Percentiles rank a stretch among this genome's conserved stretches.
phyloP scores from a whole-genome alignment of 352 stramenopile species.

The Globisporangium polare region DNA sequence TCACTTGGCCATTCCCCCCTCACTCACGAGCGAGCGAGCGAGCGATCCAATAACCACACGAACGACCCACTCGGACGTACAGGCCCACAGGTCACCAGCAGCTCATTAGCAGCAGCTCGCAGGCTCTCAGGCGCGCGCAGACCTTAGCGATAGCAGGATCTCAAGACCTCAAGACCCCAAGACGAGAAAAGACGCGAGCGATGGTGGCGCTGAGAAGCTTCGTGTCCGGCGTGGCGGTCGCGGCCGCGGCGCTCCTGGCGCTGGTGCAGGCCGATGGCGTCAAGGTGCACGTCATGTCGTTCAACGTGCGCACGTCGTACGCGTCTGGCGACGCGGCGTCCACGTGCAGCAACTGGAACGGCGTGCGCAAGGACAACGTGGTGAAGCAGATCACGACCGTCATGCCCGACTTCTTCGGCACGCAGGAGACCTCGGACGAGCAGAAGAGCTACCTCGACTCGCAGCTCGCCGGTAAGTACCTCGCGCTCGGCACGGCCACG shows the following conservation, averaged over 20 bases:
- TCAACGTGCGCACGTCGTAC: slow-evolving; percentile 76
- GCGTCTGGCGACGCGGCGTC: slow-evolving; percentile 34
- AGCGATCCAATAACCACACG: not conserved
- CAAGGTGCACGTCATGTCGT: slow-evolving; percentile 61
- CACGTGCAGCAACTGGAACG: slow-evolving; percentile 60
- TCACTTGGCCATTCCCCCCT: not conserved
- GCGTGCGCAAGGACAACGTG: slow-evolving; percentile 61
- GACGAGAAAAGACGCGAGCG: not conserved
- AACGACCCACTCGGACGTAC: not conserved
- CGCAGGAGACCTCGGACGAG: slow-evolving; percentile 75
- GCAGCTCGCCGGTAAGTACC: slow-evolving; percentile 47
- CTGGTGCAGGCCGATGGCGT: slow-evolving; percentile 33
- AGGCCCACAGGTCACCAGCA: not conserved
- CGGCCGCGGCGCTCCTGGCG: slow-evolving; percentile 3
- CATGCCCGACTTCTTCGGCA: slow-evolving; percentile 68
- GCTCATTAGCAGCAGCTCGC: too few species aligned
- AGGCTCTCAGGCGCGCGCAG: not conserved
- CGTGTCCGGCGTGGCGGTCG: slow-evolving; percentile 6
- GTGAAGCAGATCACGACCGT: slow-evolving; percentile 48
- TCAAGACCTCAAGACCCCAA: not conserved
- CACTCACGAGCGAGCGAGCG: not conserved
- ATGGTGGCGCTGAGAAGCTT: slow-evolving; percentile 5
- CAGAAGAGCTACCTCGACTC: slow-evolving; percentile 62
- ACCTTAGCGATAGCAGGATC: not conserved
- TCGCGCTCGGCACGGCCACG: slow-evolving; percentile 50